Evolutionary conservation across 1,284 basidiomycete species (phyloP).

Genomic region (Austropuccinia psidii): DNA sequence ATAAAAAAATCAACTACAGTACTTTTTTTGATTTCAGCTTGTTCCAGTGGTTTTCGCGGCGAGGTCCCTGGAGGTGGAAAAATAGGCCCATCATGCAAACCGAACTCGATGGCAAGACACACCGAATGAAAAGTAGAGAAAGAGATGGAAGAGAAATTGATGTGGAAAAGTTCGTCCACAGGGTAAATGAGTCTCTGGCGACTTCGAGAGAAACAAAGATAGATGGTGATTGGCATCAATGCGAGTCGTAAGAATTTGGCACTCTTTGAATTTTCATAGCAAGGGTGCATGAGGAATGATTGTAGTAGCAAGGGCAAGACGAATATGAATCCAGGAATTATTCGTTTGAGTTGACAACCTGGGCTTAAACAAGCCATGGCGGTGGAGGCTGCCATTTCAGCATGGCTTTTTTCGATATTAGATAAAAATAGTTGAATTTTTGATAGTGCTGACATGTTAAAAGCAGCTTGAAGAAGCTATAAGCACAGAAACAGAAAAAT

Average conservation of each 20-base stretch:
- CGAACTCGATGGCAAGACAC: slow-evolving; percentile 30
- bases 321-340: slow-evolving; percentile 20
- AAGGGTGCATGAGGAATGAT: slow-evolving; percentile 25
- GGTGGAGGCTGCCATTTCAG: too few relatives aligned
- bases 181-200: slow-evolving; percentile 11
- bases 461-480: too few relatives aligned
- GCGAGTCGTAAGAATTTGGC: background rate
- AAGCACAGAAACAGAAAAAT: too few relatives aligned
- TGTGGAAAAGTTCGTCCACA: slow-evolving; percentile 30
- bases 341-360: background rate
- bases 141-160: slow-evolving; percentile 21
- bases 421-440: too few relatives aligned
- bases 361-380: too few relatives aligned
- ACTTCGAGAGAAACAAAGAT: background rate
- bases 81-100: background rate
- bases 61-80: too few relatives aligned
- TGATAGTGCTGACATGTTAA: too few relatives aligned
- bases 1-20: too few relatives aligned
- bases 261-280: background rate
- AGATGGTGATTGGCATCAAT: slow-evolving; percentile 30
- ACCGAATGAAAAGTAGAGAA: slow-evolving; percentile 32
- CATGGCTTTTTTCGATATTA: too few relatives aligned
- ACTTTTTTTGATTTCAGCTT: too few relatives aligned
- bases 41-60: too few relatives aligned
- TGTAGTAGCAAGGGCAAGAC: slow-evolving; percentile 13